These are phyloP conservation scores for Beauveria sp. DNA, from an alignment of 2,329 filamentous ascomycete genomes.

Conservation along the genomic window DNA sequence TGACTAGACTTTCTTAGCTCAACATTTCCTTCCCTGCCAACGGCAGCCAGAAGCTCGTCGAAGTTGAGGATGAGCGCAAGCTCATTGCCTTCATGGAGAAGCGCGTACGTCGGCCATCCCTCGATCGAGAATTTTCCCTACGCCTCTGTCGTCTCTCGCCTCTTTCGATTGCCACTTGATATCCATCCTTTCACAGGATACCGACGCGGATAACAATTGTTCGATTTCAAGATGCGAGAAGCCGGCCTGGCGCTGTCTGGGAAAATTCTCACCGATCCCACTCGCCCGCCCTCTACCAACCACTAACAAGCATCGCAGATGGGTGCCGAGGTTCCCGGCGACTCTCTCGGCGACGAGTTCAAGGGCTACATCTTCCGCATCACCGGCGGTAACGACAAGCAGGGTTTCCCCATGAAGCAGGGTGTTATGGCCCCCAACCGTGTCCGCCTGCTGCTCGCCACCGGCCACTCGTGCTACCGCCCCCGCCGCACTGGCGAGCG, in stretches of 20 bases:
- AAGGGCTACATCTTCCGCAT: slow-evolving; percentile 99
- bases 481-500: slow-evolving; percentile 95
- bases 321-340: slow-evolving; percentile 86
- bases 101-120: slow-evolving; percentile 55
- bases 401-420: slow-evolving; percentile 99
- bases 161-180: neutral
- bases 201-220: neutral
- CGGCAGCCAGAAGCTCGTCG: slow-evolving; percentile 98
- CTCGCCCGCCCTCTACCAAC: neutral
- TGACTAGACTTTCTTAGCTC: slow-evolving; percentile 37
- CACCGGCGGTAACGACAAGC: slow-evolving; percentile 99
- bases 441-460: slow-evolving; percentile 92
- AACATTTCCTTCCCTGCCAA: slow-evolving; percentile 89
- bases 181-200: neutral
- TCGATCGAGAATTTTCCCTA: neutral
- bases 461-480: slow-evolving; percentile 99
- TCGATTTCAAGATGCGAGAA: neutral
- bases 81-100: slow-evolving; percentile 98
- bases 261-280: neutral
- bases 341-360: slow-evolving; percentile 97
- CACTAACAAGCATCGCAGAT: slow-evolving; percentile 48
- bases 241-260: neutral
- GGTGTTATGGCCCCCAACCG: slow-evolving; percentile 97
- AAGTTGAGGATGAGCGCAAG: slow-evolving; percentile 99
- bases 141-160: slow-evolving; percentile 7